A percentile compares a stretch with the other conserved stretches of the same genome.
phyloP scores from a whole-genome alignment of 805 yeast species.

The Saccharomyces jurei region DNA sequence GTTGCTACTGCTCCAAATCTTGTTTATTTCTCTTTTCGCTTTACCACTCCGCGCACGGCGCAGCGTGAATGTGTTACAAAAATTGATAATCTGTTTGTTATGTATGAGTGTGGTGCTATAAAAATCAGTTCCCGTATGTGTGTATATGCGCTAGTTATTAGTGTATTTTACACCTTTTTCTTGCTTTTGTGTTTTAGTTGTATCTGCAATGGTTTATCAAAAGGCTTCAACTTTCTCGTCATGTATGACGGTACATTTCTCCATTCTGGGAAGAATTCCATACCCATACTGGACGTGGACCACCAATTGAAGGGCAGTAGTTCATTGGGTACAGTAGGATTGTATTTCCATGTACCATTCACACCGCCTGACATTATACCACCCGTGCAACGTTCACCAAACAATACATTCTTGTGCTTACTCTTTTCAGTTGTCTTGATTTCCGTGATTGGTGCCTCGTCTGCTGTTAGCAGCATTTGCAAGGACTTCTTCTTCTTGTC shows the following conservation, averaged over 20 bases:
- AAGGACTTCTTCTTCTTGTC: conserved; percentile 6
- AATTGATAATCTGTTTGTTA: not conserved
- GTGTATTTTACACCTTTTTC: not conserved
- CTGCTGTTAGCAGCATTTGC: not conserved
- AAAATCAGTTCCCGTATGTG: not conserved
- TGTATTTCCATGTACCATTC: conserved; percentile 27
- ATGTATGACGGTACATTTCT: conserved; percentile 20
- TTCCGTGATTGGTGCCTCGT: not conserved
- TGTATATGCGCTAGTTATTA: not conserved
- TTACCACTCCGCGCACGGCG: too few relatives aligned
- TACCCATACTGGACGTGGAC: conserved; percentile 25
- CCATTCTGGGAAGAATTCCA: conserved; percentile 30
- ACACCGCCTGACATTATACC: conserved; percentile 27
- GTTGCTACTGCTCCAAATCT: too few relatives aligned
- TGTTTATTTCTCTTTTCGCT: too few relatives aligned
- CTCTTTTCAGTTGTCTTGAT: not conserved
- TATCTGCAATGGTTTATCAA: conserved; percentile 10
- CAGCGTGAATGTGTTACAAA: not conserved
- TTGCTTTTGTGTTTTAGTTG: not conserved
- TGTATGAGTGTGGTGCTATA: not conserved
- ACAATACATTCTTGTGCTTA: conserved; percentile 6
- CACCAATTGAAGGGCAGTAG: conserved; percentile 22
- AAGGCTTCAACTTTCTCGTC: conserved; percentile 22
- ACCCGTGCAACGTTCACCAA: conserved; percentile 24
- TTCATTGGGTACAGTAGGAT: conserved; percentile 19